phyloP scores from a whole-genome alignment of 2,329 filamentous ascomycete species.

The Zymoseptoria passerinii region DNA sequence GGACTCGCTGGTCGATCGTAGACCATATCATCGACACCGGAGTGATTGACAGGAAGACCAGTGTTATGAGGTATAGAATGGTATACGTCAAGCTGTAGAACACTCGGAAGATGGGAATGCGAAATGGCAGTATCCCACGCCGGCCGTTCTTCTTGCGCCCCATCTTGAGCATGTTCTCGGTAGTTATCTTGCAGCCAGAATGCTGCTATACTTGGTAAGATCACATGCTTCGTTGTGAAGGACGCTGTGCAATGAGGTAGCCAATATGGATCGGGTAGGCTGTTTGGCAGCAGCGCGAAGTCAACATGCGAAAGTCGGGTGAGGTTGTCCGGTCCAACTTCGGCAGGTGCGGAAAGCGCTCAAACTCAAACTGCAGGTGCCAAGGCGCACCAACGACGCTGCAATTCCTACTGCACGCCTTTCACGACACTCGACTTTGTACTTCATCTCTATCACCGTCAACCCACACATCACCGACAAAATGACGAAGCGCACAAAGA shows the following conservation, averaged over 20 bases:
- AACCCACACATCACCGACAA: constrained; percentile 39
- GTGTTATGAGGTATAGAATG: constrained; percentile 63
- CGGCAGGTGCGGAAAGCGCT: no score
- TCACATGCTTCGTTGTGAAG: constrained; percentile 1
- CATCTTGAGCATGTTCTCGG: constrained; percentile 6
- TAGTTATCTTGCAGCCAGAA: constrained; percentile 1
- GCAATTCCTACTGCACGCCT: no score
- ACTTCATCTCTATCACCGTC: constrained; percentile 5
- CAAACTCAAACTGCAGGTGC: no score
- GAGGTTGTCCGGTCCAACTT: background rate
- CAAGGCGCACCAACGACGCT: no score
- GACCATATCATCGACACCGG: constrained; percentile 73
- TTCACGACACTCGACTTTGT: background rate
- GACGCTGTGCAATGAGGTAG: background rate
- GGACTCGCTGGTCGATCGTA: constrained; percentile 56
- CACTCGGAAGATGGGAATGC: constrained; percentile 61
- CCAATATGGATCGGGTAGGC: background rate
- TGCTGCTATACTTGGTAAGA: constrained; percentile 3
- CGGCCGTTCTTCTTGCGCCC: constrained; percentile 8
- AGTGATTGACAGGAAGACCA: constrained; percentile 67
- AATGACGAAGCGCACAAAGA: constrained; percentile 95
- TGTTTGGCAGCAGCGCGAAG: background rate
- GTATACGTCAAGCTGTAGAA: constrained; percentile 70
- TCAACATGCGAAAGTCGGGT: background rate
- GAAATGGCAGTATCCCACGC: constrained; percentile 29